Evolutionary conservation across 768 basidiomycete genomes (phyloP).

Genomic region (Kwoniella europaea): DNA sequence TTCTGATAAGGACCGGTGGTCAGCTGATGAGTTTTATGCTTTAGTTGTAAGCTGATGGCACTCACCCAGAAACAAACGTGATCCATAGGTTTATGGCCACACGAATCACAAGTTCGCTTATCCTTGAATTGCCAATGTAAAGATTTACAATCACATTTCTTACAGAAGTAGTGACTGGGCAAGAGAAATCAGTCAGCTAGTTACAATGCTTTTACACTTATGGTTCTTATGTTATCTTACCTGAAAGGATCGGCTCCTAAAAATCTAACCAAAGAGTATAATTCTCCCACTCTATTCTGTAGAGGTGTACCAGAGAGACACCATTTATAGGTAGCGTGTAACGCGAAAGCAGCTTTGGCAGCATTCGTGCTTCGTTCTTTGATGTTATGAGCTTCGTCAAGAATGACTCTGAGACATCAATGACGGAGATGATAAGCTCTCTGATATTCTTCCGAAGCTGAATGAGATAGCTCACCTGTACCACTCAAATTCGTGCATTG

Average conservation of each 20-base stretch:
- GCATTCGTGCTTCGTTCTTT: constrained; percentile 94
- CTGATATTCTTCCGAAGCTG: too few species aligned
- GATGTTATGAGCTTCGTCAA: constrained; percentile 98
- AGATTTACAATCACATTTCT: constrained; percentile 89
- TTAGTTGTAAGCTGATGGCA: not conserved
- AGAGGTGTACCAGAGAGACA: constrained; percentile 95
- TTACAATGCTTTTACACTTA: too few species aligned
- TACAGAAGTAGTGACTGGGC: constrained; percentile 61
- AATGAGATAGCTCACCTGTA: constrained; percentile 62
- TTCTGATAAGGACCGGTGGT: constrained; percentile 61
- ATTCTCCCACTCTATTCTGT: constrained; percentile 97
- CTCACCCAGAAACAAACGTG: constrained; percentile 79
- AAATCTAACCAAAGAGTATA: constrained; percentile 89
- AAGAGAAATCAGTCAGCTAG: constrained; percentile 4
- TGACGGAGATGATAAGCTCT: not conserved
- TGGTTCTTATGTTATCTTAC: too few species aligned
- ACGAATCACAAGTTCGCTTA: constrained; percentile 76
- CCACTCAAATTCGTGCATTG: constrained; percentile 84
- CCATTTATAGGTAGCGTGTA: constrained; percentile 82
- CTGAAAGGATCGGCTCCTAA: constrained; percentile 76
- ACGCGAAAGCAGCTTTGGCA: constrained; percentile 93
- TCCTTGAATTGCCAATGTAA: constrained; percentile 90
- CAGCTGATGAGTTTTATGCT: too few species aligned
- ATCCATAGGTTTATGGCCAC: constrained; percentile 60
- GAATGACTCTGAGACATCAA: constrained; percentile 56